Conservation (phyloP, 208 protist genomes). For the Trypanosoma caninum region DNA sequence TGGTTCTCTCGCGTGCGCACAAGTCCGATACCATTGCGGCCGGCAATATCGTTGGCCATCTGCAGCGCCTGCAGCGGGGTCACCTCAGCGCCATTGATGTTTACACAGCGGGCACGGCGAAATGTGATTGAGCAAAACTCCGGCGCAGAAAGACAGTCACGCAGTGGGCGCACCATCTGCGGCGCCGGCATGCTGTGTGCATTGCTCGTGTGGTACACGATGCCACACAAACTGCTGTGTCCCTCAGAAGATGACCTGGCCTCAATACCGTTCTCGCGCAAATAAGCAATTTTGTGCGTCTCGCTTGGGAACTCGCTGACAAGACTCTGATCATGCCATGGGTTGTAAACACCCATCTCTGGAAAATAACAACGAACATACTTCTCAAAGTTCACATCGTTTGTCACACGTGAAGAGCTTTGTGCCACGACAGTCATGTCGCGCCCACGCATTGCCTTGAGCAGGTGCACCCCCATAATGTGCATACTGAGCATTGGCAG, state of each 20-base stretch:
- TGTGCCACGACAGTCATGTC: slow-evolving; percentile 87
- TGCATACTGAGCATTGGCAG: slow-evolving; percentile 78
- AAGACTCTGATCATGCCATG: slow-evolving; percentile 83
- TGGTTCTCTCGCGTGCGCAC: slow-evolving; percentile 71
- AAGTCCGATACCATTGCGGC: slow-evolving; percentile 84
- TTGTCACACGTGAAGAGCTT: slow-evolving; percentile 79
- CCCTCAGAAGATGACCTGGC: slow-evolving; percentile 48
- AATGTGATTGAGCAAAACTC: slow-evolving; percentile 87
- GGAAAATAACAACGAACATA: slow-evolving; percentile 82
- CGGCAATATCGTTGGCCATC: slow-evolving; percentile 86
- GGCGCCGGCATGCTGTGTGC: slow-evolving; percentile 48
- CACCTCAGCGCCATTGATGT: slow-evolving; percentile 81
- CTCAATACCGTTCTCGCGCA: slow-evolving; percentile 74
- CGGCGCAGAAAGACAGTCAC: slow-evolving; percentile 57
- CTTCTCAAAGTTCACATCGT: slow-evolving; percentile 87
- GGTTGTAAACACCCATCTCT: slow-evolving; percentile 88
- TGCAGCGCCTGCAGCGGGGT: slow-evolving; percentile 78
- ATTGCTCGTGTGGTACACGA: slow-evolving; percentile 75
- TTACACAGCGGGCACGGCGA: slow-evolving; percentile 61
- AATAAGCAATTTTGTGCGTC: slow-evolving; percentile 74
- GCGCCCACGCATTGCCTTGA: slow-evolving; percentile 68
- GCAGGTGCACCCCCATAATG: slow-evolving; percentile 79
- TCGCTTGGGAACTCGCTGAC: slow-evolving; percentile 79
- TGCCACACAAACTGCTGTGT: slow-evolving; percentile 87
- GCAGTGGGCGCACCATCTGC: slow-evolving; percentile 51